A percentile compares a stretch with the other conserved stretches of the same genome.
Conservation (phyloP, 768 basidiomycete genomes). For the Crucibulum laeve region DNA sequence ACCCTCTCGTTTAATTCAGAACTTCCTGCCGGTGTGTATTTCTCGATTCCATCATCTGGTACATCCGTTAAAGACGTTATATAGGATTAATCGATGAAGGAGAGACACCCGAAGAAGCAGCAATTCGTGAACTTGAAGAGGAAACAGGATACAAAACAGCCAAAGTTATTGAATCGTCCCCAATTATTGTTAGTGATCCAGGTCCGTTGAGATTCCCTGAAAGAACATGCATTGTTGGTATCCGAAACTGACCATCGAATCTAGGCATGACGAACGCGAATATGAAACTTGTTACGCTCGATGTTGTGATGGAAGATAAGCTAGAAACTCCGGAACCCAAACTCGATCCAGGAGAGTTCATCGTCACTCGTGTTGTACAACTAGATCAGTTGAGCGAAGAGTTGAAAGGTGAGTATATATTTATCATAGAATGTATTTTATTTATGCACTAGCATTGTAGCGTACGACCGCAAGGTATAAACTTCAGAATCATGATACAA, state of each 20-base stretch:
- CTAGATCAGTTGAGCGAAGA: slow-evolving; percentile 56
- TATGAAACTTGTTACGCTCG: slow-evolving; percentile 80
- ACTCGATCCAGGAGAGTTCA: slow-evolving; percentile 85
- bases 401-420: slow-evolving; percentile 57
- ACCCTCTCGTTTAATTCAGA: slow-evolving; percentile 25
- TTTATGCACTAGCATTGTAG: slow-evolving; percentile 24
- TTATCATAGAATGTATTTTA: neutral
- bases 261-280: slow-evolving; percentile 94
- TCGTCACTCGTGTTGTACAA: slow-evolving; percentile 68
- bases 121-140: slow-evolving; percentile 86
- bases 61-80: neutral
- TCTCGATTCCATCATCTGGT: neutral
- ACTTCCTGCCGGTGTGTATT: slow-evolving; percentile 33
- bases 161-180: slow-evolving; percentile 57
- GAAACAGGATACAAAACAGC: slow-evolving; percentile 86
- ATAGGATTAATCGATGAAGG: slow-evolving; percentile 80
- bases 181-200: slow-evolving; percentile 65
- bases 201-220: slow-evolving; percentile 38
- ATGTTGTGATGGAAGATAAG: slow-evolving; percentile 60
- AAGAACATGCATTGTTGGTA: no score
- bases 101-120: slow-evolving; percentile 77
- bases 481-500: neutral
- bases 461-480: slow-evolving; percentile 54
- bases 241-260: no score
- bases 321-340: slow-evolving; percentile 69